Percentiles rank a stretch among this genome's conserved stretches.
phyloP scores from a whole-genome alignment of 495 filamentous ascomycete genomes.

The Rostrohypoxylon terebratum region DNA sequence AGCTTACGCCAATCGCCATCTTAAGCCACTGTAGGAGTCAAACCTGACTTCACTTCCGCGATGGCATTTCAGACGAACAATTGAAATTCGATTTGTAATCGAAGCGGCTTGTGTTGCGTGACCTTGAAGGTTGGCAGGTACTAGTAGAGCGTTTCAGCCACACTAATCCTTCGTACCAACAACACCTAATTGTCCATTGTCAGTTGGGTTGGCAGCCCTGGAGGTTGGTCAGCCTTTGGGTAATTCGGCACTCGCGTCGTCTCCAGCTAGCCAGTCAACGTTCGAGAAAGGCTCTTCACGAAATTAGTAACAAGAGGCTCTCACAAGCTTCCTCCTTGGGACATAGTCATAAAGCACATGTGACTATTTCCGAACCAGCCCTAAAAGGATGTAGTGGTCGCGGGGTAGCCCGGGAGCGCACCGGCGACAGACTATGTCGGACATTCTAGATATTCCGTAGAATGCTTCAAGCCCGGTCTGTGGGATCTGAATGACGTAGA shows the following conservation, averaged over 20 bases:
- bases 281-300: slow-evolving; percentile 8
- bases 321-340: slow-evolving; percentile 17
- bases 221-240: slow-evolving; percentile 23
- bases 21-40: not conserved
- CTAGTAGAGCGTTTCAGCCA: slow-evolving; percentile 41
- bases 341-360: slow-evolving; percentile 12
- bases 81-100: slow-evolving; percentile 19
- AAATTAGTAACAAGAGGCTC: slow-evolving; percentile 15
- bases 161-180: slow-evolving; percentile 17
- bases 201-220: no score
- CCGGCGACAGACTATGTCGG: slow-evolving; percentile 4
- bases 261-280: slow-evolving; percentile 28
- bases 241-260: slow-evolving; percentile 16
- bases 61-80: slow-evolving; percentile 17
- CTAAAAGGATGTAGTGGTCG: not conserved
- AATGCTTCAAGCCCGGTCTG: not conserved
- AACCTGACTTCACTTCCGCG: slow-evolving; percentile 1
- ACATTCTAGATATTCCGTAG: slow-evolving; percentile 16
- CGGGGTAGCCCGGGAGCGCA: not conserved
- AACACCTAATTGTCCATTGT: slow-evolving; percentile 31
- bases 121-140: slow-evolving; percentile 2
- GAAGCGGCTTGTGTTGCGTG: slow-evolving; percentile 5
- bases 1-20: not conserved
- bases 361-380: not conserved
- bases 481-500: slow-evolving; percentile 9